phyloP scores from a whole-genome alignment of 202 grass and related monocot species.

The Alloteropsis angusta region DNA sequence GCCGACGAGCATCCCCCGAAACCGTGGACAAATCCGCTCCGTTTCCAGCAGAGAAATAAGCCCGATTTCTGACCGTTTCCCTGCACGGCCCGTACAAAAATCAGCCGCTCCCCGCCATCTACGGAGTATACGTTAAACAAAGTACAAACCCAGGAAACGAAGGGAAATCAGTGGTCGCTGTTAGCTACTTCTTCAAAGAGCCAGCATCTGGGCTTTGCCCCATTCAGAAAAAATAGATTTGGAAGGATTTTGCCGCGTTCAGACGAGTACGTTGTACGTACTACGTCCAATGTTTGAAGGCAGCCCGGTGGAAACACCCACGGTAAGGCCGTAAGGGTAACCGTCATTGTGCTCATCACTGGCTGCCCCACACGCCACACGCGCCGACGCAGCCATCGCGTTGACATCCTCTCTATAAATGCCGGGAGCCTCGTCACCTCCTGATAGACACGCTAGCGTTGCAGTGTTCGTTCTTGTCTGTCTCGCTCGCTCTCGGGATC shows the following conservation, averaged over 20 bases:
- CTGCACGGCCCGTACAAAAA: neutral
- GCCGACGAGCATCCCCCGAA: neutral
- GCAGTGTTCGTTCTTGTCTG: neutral
- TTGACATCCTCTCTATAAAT: neutral
- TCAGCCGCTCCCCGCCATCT: neutral
- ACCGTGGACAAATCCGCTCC: neutral
- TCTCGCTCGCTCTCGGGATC: neutral
- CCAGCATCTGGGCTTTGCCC: neutral
- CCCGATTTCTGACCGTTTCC: constrained; percentile 15
- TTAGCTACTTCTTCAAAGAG: neutral
- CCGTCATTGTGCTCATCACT: neutral
- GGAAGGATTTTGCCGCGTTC: neutral
- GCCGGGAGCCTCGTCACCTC: neutral
- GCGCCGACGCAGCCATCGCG: neutral
- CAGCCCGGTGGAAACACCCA: neutral
- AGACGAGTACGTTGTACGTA: neutral
- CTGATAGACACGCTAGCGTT: neutral
- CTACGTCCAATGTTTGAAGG: neutral
- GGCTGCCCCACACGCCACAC: neutral
- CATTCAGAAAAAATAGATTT: neutral
- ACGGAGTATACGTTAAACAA: neutral
- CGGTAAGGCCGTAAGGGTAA: neutral
- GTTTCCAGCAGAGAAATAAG: neutral
- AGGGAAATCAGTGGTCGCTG: neutral
- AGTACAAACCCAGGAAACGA: too few relatives aligned